phyloP scores from a whole-genome alignment of 129 eudicot genomes.

The Tanacetum coccineum region DNA sequence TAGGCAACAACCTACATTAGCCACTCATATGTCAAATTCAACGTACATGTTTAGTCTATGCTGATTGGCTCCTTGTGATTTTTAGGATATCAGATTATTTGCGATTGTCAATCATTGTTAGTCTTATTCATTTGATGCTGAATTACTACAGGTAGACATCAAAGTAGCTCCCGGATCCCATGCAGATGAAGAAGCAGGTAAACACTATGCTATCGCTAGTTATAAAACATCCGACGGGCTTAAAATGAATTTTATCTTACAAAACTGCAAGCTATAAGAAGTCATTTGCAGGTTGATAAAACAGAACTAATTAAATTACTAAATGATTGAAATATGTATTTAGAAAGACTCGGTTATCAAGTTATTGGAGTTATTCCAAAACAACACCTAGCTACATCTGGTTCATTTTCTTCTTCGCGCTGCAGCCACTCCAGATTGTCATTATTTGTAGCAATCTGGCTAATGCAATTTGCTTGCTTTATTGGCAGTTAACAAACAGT shows the following conservation, averaged over 20 bases:
- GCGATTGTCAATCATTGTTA: background rate
- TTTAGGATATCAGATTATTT: background rate
- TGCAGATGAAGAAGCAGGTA: conserved; percentile 90
- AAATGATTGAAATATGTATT: too few relatives aligned
- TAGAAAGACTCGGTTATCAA: too few relatives aligned
- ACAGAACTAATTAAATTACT: too few relatives aligned
- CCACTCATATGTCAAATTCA: background rate
- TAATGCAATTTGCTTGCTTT: background rate
- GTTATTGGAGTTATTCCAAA: background rate
- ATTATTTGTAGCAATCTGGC: background rate
- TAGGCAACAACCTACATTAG: background rate
- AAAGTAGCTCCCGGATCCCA: conserved; percentile 93
- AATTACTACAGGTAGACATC: conserved; percentile 63
- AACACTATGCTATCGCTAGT: background rate
- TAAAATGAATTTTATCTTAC: conserved; percentile 2
- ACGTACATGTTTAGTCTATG: too few relatives aligned
- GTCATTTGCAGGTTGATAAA: background rate
- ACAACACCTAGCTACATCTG: background rate
- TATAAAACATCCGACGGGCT: conserved; percentile 4
- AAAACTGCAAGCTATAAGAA: background rate
- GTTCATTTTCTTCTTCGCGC: background rate
- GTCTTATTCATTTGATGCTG: conserved; percentile 10
- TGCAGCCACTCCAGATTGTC: background rate
- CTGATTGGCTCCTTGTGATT: background rate
- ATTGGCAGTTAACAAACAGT: conserved; percentile 77